These are phyloP conservation scores for Nothophoma quercina DNA, from an alignment of 2,329 filamentous ascomycete species.

Conservation along the genomic window DNA sequence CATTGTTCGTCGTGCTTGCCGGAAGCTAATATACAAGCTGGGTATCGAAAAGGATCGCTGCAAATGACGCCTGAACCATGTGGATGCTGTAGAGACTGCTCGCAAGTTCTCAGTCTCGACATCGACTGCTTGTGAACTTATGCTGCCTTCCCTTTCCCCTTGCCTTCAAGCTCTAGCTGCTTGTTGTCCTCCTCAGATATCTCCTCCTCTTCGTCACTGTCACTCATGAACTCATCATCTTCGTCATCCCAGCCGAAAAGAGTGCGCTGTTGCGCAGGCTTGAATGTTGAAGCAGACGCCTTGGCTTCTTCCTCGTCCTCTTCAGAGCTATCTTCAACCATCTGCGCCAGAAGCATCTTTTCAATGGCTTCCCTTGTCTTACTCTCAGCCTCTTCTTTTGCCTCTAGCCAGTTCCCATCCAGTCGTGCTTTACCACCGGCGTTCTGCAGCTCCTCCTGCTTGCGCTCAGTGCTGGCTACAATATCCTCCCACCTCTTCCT, in stretches of 20 bases:
- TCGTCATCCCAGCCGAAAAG: constrained; percentile 84
- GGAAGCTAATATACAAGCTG: constrained; percentile 10
- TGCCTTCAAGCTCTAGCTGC: constrained; percentile 44
- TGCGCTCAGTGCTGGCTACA: constrained; percentile 81
- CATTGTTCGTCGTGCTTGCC: constrained; percentile 1
- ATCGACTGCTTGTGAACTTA: neutral
- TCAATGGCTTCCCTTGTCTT: constrained; percentile 80
- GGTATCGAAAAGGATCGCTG: constrained; percentile 17
- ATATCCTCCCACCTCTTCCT: constrained; percentile 87
- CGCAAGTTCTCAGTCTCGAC: neutral
- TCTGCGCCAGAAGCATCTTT: constrained; percentile 55
- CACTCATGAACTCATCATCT: constrained; percentile 60
- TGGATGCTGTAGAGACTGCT: neutral
- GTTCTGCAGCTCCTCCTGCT: constrained; percentile 81
- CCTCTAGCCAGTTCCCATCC: constrained; percentile 93
- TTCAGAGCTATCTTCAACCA: constrained; percentile 52
- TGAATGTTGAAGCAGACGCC: constrained; percentile 33
- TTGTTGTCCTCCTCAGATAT: constrained; percentile 44
- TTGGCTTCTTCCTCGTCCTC: constrained; percentile 41
- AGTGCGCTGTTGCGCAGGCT: constrained; percentile 50
- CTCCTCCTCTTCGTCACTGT: constrained; percentile 57
- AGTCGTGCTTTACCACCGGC: constrained; percentile 71
- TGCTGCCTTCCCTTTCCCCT: constrained; percentile 53
- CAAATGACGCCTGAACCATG: constrained; percentile 10
- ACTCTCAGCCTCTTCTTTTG: constrained; percentile 88